Evolutionary conservation across 2,329 filamentous ascomycete genomes (phyloP).

Genomic region (Aureobasidium namibiae): DNA sequence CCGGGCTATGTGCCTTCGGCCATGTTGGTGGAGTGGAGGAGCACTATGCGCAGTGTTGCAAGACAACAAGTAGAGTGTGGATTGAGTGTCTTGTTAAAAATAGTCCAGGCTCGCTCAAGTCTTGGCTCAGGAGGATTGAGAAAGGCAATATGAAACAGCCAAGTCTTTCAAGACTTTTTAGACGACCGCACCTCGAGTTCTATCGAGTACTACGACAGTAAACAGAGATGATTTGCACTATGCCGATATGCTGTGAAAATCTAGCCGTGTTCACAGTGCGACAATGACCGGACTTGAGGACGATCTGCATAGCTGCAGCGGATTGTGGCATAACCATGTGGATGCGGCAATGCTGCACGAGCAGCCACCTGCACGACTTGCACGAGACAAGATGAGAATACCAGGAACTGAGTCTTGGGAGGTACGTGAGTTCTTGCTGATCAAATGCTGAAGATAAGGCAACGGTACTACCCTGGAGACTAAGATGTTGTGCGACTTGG

Average conservation of each 20-base stretch:
- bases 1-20: not conserved
- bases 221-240: not conserved
- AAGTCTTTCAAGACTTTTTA: not conserved
- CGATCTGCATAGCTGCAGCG: not conserved
- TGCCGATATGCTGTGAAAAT: not conserved
- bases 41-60: not conserved
- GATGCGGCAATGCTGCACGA: too few species aligned
- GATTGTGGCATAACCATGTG: not conserved
- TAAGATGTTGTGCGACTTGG: too few species aligned
- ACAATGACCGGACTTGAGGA: not conserved
- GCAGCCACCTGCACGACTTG: not conserved
- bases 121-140: not conserved
- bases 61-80: not conserved
- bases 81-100: not conserved
- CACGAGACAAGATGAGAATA: not conserved
- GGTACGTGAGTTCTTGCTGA: not conserved
- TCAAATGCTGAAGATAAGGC: not conserved
- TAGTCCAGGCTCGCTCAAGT: not conserved
- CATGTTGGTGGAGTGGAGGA: not conserved
- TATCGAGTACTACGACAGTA: not conserved
- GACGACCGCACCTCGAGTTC: not conserved
- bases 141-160: constrained; percentile 5
- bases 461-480: not conserved
- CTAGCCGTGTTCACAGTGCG: not conserved
- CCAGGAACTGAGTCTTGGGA: not conserved